phyloP scores from a whole-genome alignment of 495 filamentous ascomycete genomes.

The Echria macrotheca region DNA sequence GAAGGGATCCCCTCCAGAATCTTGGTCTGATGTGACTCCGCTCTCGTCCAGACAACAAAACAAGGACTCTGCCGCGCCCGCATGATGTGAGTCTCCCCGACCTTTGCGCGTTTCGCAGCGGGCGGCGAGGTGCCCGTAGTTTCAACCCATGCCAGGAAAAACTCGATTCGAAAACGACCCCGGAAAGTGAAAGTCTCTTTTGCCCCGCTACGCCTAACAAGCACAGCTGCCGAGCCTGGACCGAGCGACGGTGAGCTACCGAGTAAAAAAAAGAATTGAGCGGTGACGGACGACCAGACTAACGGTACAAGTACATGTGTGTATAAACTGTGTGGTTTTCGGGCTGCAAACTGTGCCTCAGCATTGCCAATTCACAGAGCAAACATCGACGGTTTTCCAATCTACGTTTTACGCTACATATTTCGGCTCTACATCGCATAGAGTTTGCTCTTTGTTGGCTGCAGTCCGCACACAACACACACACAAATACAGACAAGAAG shows the following conservation, averaged over 20 bases:
- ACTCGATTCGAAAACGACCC: no score
- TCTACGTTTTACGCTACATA: not conserved
- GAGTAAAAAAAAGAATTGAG: conserved; percentile 5
- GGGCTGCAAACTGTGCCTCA: not conserved
- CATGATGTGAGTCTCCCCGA: not conserved
- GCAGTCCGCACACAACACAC: no score
- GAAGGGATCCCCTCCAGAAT: not conserved
- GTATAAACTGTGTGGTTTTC: not conserved
- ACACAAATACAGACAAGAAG: no score
- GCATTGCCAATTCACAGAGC: not conserved
- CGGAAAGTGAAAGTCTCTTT: no score
- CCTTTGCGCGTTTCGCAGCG: not conserved
- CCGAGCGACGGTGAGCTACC: no score
- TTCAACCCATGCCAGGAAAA: not conserved
- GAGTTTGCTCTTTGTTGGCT: not conserved
- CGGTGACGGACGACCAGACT: not conserved
- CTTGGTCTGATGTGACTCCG: not conserved
- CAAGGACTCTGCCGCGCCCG: not conserved
- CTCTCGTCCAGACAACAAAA: not conserved
- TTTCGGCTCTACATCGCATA: not conserved
- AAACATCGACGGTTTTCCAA: not conserved
- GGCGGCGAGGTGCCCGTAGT: not conserved
- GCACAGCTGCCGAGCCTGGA: no score
- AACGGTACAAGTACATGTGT: not conserved
- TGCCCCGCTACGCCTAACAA: no score